Conservation (phyloP, 129 eudicot genomes). For the Solidago caesia region DNA sequence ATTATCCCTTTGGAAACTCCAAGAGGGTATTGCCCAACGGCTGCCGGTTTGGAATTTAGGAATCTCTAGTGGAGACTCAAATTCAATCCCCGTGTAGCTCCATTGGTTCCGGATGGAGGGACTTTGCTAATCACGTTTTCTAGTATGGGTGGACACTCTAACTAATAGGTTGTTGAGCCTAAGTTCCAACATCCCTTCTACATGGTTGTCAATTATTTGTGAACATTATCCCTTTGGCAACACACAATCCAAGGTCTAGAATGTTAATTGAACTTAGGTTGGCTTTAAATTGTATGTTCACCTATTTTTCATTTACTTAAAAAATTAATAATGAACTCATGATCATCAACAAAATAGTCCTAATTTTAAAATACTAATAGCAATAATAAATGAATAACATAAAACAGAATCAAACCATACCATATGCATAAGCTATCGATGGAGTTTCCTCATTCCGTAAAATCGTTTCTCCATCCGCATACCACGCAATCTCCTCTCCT, state of each 20-base stretch:
- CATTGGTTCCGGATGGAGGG: too few relatives aligned
- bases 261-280: conserved; percentile 13
- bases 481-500: conserved; percentile 99
- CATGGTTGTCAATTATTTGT: neutral
- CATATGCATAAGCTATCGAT: conserved; percentile 93
- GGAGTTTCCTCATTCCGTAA: conserved; percentile 84
- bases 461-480: conserved; percentile 97
- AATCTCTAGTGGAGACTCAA: too few relatives aligned
- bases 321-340: neutral
- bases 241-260: neutral
- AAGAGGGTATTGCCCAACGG: too few relatives aligned
- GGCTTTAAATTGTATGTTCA: neutral
- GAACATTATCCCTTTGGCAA: neutral
- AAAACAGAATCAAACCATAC: conserved; percentile 39
- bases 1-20: too few relatives aligned
- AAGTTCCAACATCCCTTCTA: too few relatives aligned
- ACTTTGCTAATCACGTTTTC: too few relatives aligned
- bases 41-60: too few relatives aligned
- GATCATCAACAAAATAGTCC: conserved; percentile 16
- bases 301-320: neutral
- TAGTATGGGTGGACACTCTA: too few relatives aligned
- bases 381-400: neutral
- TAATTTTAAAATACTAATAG: conserved; percentile 1
- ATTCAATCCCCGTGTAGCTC: too few relatives aligned
- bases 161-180: too few relatives aligned